Conservation (phyloP, 2,329 filamentous ascomycete genomes). For the Claviceps sorghi region DNA sequence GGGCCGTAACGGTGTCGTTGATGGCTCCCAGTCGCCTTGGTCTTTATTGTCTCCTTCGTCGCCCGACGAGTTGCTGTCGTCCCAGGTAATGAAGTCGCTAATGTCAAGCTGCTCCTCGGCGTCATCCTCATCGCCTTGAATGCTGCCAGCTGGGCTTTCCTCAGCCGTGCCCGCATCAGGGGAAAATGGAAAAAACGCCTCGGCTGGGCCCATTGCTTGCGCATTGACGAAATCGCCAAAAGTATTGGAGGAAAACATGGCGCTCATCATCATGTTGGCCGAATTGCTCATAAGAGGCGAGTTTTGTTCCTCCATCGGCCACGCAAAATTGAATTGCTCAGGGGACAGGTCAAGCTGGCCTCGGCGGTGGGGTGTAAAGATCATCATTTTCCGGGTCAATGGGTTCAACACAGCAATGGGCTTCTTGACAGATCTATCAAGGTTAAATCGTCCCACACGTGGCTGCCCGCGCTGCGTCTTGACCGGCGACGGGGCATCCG, state of each 20-base stretch:
- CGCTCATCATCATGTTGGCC: slow-evolving; percentile 66
- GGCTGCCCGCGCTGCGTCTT: slow-evolving; percentile 36
- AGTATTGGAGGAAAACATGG: slow-evolving; percentile 45
- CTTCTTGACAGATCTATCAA: slow-evolving; percentile 39
- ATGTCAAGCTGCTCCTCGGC: slow-evolving; percentile 50
- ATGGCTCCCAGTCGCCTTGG: slow-evolving; percentile 27
- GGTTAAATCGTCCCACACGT: slow-evolving; percentile 38
- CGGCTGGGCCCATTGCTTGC: slow-evolving; percentile 56
- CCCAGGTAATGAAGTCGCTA: slow-evolving; percentile 59
- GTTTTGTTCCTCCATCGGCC: slow-evolving; percentile 25
- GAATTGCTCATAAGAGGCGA: slow-evolving; percentile 51
- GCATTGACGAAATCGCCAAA: slow-evolving; percentile 44
- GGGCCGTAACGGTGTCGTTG: slow-evolving; percentile 37
- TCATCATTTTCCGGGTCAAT: slow-evolving; percentile 45
- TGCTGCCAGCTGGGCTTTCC: slow-evolving; percentile 27
- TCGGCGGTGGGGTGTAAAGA: slow-evolving; percentile 40
- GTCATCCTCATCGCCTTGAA: slow-evolving; percentile 44
- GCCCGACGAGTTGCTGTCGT: slow-evolving; percentile 41
- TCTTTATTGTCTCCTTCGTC: slow-evolving; percentile 41
- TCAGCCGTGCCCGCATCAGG: slow-evolving; percentile 42
- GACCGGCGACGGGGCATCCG: slow-evolving; percentile 33
- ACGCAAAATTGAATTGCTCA: slow-evolving; percentile 38
- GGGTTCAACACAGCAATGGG: slow-evolving; percentile 45
- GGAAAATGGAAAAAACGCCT: slow-evolving; percentile 60
- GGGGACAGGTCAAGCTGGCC: slow-evolving; percentile 38